Base-by-base conservation (phyloP, 2,329 filamentous ascomycete species). In the Tolypocladium tundrense region DNA sequence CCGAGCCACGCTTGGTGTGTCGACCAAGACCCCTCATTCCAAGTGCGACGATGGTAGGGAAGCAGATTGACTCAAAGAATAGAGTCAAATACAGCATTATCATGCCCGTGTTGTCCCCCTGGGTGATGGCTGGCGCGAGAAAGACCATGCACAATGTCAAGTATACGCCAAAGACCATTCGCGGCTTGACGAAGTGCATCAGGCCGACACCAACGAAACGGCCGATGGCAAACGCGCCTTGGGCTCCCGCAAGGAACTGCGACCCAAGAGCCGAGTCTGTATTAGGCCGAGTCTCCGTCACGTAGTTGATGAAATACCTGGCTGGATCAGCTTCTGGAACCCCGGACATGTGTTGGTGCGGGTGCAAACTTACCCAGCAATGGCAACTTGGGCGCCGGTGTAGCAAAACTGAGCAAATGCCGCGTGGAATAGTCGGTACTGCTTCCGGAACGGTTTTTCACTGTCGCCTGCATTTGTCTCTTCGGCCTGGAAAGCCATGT, bases 21-120 rank as follows among this genome's bases (percentile, higher is more conserved):
- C 85, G 81, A 7, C 90, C 89, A 1, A 91, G 78, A 2, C 88
- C 88, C 27, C 87, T 81, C 76, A 91, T 90, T 9, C 87, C 87
- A 2, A 92, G 77, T 3, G 88, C 88, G 37, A 93, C 85, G 66
- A 93, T 91, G 21, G 88, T 91, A 0, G 89, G 88, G 76, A 92
- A 93, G 70, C 86, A 88, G 67, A 90, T 88, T 4, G 83, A 87
- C 72, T 90, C 89, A 71, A 92, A 92, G 76, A 92, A 91, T 21
- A 91, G 77, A 5, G 86, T 83, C 11, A 89, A 61, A 69, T 84
- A 88, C 31, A 91, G 79, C 77, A 90, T 84, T 4, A 78, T 74
- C 60, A 84, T 73, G 51, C 79, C 80, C 0, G 70, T 70, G 61
- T 77, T 74, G 19, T 73, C 76, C 13, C 70, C 62, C 58, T 77